phyloP scores from a whole-genome alignment of 2,329 filamentous ascomycete species.

The Reticulascus tulasneorum region DNA sequence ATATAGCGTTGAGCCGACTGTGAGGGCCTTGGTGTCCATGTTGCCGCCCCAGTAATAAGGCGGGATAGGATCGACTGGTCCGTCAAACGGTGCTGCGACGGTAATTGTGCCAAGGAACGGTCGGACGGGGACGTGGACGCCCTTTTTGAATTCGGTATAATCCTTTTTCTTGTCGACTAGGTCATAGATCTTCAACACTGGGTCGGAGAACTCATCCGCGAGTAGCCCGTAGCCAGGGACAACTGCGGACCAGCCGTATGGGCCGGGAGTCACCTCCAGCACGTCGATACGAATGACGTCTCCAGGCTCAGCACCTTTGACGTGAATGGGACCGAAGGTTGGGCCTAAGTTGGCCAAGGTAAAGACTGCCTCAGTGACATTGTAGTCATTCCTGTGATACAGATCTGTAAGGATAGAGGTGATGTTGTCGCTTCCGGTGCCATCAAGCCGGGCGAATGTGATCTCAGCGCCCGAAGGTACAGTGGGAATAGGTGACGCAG shows the following conservation, averaged over 20 bases:
- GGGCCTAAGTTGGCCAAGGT: conserved; percentile 40
- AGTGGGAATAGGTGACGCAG: no score
- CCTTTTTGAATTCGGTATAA: conserved; percentile 39
- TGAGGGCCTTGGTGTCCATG: conserved; percentile 48
- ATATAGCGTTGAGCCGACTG: conserved; percentile 41
- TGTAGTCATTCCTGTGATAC: no score
- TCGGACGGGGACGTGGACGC: conserved; percentile 43
- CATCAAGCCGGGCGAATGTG: no score
- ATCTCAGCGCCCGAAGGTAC: no score
- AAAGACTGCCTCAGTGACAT: no score
- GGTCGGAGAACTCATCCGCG: conserved; percentile 42
- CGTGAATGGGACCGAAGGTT: conserved; percentile 45
- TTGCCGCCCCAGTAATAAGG: conserved; percentile 50
- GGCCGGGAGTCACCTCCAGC: conserved; percentile 36
- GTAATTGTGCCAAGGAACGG: conserved; percentile 52
- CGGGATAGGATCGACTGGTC: conserved; percentile 45
- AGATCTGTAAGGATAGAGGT: no score
- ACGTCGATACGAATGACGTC: conserved; percentile 50
- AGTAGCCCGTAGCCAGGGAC: conserved; percentile 47
- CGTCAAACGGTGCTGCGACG: conserved; percentile 39
- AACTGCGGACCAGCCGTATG: conserved; percentile 50
- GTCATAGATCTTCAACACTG: conserved; percentile 42
- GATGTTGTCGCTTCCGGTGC: no score
- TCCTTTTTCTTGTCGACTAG: conserved; percentile 13
- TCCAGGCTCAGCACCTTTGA: conserved; percentile 45